These are phyloP conservation scores for Dalbergia cultrata DNA, from an alignment of 306 rosid genomes.

Conservation along the genomic window DNA sequence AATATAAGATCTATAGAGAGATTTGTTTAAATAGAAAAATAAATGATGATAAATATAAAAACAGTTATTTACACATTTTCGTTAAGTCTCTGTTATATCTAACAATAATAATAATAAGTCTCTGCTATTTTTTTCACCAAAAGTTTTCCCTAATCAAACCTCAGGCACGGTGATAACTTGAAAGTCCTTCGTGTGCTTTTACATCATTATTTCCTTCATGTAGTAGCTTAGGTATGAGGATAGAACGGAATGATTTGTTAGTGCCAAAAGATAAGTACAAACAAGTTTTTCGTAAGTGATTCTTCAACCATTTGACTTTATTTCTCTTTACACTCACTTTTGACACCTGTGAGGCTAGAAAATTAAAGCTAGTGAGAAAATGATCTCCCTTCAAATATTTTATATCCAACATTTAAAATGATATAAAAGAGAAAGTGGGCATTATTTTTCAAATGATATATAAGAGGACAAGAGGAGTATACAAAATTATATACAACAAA, in stretches of 20 bases:
- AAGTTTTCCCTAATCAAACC: too few relatives aligned
- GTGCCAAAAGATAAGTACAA: constrained; percentile 26
- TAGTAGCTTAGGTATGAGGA: neutral
- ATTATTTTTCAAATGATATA: constrained; percentile 47
- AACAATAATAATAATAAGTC: too few relatives aligned
- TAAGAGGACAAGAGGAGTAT: constrained; percentile 52
- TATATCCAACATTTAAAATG: constrained; percentile 5
- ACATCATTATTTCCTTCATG: neutral
- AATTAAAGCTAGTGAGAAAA: constrained; percentile 51
- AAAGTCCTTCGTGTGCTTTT: too few relatives aligned
- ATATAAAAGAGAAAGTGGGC: constrained; percentile 45
- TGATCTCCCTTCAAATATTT: constrained; percentile 42
- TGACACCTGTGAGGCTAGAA: constrained; percentile 49
- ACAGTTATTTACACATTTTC: too few relatives aligned
- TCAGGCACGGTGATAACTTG: too few relatives aligned
- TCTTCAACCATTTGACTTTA: constrained; percentile 58
- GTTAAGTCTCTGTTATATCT: too few relatives aligned
- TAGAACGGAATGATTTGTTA: constrained; percentile 21
- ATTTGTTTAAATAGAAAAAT: too few relatives aligned
- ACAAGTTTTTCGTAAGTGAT: neutral
- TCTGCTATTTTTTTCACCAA: too few relatives aligned
- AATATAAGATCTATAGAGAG: too few relatives aligned
- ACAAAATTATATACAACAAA: constrained; percentile 28
- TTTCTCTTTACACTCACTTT: constrained; percentile 47
- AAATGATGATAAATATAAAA: too few relatives aligned